phyloP scores from a whole-genome alignment of 2,329 filamentous ascomycete genomes.

The Decorospora gaudefroyi region DNA sequence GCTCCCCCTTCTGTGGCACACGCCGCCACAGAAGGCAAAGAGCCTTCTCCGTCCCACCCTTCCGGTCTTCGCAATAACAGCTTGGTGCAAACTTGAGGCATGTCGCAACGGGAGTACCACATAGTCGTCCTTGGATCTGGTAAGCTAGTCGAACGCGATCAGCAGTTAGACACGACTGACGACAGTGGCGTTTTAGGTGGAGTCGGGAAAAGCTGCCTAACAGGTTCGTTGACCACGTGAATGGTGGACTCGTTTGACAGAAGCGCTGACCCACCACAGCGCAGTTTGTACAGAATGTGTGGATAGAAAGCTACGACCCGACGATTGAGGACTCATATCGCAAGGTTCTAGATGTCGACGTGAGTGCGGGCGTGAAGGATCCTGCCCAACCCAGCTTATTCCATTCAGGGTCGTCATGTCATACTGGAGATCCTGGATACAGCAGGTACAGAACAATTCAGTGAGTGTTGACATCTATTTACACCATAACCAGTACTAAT shows the following conservation, averaged over 20 bases:
- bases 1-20: conserved; percentile 41
- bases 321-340: conserved; percentile 66
- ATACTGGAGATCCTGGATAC: conserved; percentile 91
- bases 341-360: conserved; percentile 74
- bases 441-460: conserved; percentile 90
- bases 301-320: conserved; percentile 76
- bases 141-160: conserved; percentile 32
- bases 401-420: conserved; percentile 75
- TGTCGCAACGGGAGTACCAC: conserved; percentile 51
- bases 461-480: conserved; percentile 57
- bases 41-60: conserved; percentile 19
- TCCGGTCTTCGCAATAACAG: conserved; percentile 17
- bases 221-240: conserved; percentile 61
- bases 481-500: conserved; percentile 21
- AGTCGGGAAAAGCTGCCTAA: conserved; percentile 90
- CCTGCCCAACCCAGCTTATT: conserved; percentile 15
- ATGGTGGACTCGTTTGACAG: background rate
- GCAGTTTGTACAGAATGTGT: conserved; percentile 92
- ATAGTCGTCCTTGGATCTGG: conserved; percentile 51
- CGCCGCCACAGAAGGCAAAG: conserved; percentile 30
- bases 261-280: conserved; percentile 52
- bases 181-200: conserved; percentile 63
- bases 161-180: conserved; percentile 31
- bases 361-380: conserved; percentile 55
- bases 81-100: conserved; percentile 25